Percentiles rank a stretch among this genome's conserved stretches.
These are phyloP conservation scores for Venturia nashicola DNA, from an alignment of 2,329 filamentous ascomycete genomes.

Conservation along the genomic window DNA sequence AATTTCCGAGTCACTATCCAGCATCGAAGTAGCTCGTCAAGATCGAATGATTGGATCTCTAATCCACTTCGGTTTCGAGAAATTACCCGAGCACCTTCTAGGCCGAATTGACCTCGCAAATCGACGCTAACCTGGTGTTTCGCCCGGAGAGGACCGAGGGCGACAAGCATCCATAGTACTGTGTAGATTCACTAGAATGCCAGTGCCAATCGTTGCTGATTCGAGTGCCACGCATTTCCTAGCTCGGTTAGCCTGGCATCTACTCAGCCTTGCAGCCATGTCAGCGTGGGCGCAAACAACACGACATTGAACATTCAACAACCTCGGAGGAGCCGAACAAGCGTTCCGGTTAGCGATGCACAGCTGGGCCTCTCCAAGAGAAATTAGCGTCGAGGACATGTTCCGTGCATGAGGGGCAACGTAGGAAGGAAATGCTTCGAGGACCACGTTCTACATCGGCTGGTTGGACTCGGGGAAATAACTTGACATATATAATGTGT, in stretches of 20 bases:
- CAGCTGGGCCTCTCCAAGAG: neutral
- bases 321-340: neutral
- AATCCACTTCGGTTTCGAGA: neutral
- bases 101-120: no score
- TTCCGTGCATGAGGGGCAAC: neutral
- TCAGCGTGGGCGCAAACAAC: neutral
- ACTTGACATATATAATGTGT: neutral
- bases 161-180: neutral
- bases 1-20: neutral
- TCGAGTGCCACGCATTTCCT: neutral
- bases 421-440: neutral
- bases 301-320: neutral
- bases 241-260: neutral
- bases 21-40: neutral
- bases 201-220: neutral
- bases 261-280: neutral
- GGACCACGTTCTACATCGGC: neutral
- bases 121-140: neutral
- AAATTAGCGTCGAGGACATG: neutral
- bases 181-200: no score
- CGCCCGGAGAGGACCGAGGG: neutral
- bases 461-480: neutral
- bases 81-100: neutral
- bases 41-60: neutral
- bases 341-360: neutral